phyloP scores from a whole-genome alignment of 2,329 filamentous ascomycete species.

The Endocalyx cinctus region DNA sequence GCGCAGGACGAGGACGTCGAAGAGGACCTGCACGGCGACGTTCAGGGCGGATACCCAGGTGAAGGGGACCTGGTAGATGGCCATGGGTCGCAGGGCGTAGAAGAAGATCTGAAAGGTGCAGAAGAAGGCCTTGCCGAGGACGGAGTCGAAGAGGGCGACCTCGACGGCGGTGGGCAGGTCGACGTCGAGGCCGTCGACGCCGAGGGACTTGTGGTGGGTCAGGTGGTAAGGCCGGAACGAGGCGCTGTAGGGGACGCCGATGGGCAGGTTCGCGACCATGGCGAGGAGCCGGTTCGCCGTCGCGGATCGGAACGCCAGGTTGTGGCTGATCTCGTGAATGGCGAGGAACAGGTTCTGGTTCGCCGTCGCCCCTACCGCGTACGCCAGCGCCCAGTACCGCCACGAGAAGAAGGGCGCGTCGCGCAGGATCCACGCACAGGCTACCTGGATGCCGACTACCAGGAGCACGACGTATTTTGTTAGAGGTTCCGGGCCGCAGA shows the following conservation, averaged over 20 bases:
- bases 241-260: conserved; percentile 92
- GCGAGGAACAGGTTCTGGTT: conserved; percentile 99
- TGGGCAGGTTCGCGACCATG: conserved; percentile 91
- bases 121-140: conserved; percentile 97
- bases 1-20: conserved; percentile 67
- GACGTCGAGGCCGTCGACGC: conserved; percentile 92
- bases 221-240: conserved; percentile 97
- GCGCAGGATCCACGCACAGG: conserved; percentile 71
- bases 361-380: conserved; percentile 86
- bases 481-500: conserved; percentile 91
- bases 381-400: conserved; percentile 81
- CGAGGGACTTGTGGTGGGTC: conserved; percentile 97
- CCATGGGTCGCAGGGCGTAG: conserved; percentile 94
- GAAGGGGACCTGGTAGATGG: conserved; percentile 84
- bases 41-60: conserved; percentile 83
- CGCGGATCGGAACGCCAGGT: conserved; percentile 82
- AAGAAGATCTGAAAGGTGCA: conserved; percentile 99
- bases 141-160: conserved; percentile 87
- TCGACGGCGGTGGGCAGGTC: conserved; percentile 91
- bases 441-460: conserved; percentile 78
- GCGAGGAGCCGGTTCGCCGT: conserved; percentile 80
- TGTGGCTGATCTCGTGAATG: conserved; percentile 98
- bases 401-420: conserved; percentile 76
- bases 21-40: conserved; percentile 67
- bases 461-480: conserved; percentile 88